A percentile compares a stretch with the other conserved stretches of the same genome.
These are phyloP conservation scores for Chlamydomonas incerta DNA, from an alignment of 139 green algal genomes.

Conservation along the genomic window DNA sequence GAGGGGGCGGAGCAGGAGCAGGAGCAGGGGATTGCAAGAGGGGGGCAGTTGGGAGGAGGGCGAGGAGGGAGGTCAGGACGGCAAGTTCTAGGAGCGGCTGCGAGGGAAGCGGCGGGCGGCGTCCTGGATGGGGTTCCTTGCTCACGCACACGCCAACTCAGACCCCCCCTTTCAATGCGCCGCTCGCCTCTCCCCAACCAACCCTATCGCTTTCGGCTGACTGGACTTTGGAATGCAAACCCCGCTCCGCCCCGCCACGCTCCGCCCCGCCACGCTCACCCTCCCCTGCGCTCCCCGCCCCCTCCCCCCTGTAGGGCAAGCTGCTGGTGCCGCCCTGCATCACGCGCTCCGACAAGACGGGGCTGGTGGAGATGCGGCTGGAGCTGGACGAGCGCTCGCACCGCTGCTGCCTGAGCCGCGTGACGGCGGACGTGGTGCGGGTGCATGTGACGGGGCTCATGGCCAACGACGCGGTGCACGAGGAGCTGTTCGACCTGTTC, in stretches of 20 bases:
- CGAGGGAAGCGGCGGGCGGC: no score
- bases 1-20: no score
- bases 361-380: conserved; percentile 62
- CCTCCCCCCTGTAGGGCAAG: conserved; percentile 29
- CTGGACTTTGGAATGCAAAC: no score
- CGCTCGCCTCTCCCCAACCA: no score
- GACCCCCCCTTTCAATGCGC: no score
- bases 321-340: conserved; percentile 89
- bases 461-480: conserved; percentile 21
- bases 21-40: no score
- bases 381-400: conserved; percentile 80
- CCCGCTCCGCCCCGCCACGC: background rate
- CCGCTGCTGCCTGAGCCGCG: conserved; percentile 62
- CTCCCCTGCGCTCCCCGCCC: background rate
- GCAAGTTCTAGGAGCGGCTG: no score
- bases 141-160: no score
- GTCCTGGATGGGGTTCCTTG: no score
- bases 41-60: no score
- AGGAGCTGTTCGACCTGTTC: conserved; percentile 51
- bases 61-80: no score
- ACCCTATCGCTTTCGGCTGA: no score
- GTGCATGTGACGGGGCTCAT: conserved; percentile 71
- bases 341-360: conserved; percentile 30
- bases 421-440: conserved; percentile 80
- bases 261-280: background rate